These are phyloP conservation scores for Yamadazyma jaroonii DNA, from an alignment of 1,139 yeast species.

Conservation along the genomic window DNA sequence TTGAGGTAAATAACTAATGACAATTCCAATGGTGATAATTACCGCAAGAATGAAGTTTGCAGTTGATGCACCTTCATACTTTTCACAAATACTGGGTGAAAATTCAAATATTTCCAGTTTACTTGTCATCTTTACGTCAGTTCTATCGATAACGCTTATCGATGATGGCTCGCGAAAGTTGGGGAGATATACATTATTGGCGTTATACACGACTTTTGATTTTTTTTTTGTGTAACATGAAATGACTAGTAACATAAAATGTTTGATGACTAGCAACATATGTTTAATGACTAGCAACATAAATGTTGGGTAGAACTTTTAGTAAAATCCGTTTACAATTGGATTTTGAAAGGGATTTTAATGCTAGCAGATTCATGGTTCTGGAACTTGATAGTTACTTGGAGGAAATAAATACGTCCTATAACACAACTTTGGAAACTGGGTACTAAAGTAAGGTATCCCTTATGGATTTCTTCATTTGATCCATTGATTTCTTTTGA, in stretches of 20 bases:
- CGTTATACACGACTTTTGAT: background rate
- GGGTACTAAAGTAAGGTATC: conserved; percentile 47
- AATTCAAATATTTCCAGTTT: background rate
- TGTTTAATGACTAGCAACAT: too few species aligned
- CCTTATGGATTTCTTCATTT: conserved; percentile 20
- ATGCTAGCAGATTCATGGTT: conserved; percentile 31
- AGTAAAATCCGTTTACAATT: conserved; percentile 12
- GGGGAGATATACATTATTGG: too few species aligned
- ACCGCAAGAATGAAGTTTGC: conserved; percentile 50
- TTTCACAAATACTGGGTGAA: conserved; percentile 28
- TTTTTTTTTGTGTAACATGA: too few species aligned
- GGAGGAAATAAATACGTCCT: conserved; percentile 49
- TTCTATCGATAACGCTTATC: background rate
- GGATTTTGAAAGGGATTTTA: conserved; percentile 36
- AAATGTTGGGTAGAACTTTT: too few species aligned
- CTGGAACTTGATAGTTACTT: conserved; percentile 27
- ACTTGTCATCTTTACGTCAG: background rate
- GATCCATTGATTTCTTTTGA: conserved; percentile 12
- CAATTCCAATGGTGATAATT: conserved; percentile 62
- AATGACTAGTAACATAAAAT: too few species aligned
- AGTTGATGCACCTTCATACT: conserved; percentile 45
- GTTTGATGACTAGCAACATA: too few species aligned
- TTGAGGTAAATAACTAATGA: conserved; percentile 77
- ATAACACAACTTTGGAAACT: conserved; percentile 57
- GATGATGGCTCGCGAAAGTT: too few species aligned